Evolutionary conservation across 371 early-diverging fungal genomes (phyloP).

Genomic region (Haplosporangium sp.): DNA sequence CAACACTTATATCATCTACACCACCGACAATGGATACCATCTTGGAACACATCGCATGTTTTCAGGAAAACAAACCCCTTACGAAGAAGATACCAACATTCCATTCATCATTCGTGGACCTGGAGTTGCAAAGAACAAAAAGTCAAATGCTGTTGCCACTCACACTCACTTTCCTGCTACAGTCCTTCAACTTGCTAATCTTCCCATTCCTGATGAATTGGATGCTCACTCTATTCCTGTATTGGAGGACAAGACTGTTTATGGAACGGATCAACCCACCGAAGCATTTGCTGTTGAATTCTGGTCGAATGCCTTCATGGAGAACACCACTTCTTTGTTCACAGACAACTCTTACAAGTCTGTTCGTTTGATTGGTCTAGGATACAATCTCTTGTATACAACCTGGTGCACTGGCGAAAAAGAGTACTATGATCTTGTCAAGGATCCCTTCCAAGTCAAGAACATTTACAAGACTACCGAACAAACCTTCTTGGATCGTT

Average conservation of each 20-base stretch:
- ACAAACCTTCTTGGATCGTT: constrained; percentile 59
- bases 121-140: constrained; percentile 62
- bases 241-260: constrained; percentile 51
- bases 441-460: constrained; percentile 70
- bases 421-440: constrained; percentile 67
- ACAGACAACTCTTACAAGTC: constrained; percentile 69
- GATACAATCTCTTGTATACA: constrained; percentile 66
- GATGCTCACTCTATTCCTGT: constrained; percentile 70
- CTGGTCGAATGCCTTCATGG: constrained; percentile 58
- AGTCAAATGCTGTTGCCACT: constrained; percentile 61
- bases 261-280: constrained; percentile 57
- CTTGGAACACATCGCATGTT: constrained; percentile 72
- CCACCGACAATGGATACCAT: constrained; percentile 78
- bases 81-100: constrained; percentile 74
- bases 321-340: constrained; percentile 42
- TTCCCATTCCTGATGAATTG: constrained; percentile 59
- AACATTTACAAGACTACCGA: constrained; percentile 59
- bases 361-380: constrained; percentile 64
- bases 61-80: constrained; percentile 70
- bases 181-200: constrained; percentile 66
- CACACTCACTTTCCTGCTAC: constrained; percentile 75
- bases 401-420: constrained; percentile 76
- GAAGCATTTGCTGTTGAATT: constrained; percentile 75
- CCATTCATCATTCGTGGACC: constrained; percentile 76
- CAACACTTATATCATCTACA: constrained; percentile 75